phyloP scores from a whole-genome alignment of 495 filamentous ascomycete species.

The Symbiotaphrina buchneri region DNA sequence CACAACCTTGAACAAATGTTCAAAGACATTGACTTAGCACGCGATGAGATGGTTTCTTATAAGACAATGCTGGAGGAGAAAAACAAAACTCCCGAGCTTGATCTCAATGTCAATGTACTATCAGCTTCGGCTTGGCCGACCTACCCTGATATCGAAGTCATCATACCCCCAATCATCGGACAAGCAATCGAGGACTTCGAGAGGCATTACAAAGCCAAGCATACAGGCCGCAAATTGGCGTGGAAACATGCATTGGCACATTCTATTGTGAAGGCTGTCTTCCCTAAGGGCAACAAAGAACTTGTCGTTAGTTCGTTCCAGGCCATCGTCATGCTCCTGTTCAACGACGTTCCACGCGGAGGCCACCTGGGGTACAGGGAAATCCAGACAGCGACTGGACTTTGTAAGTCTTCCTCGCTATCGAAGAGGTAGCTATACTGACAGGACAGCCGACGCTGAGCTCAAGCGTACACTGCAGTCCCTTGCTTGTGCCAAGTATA shows the following conservation, averaged over 20 bases:
- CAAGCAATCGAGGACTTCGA: constrained; percentile 52
- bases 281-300: constrained; percentile 61
- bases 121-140: constrained; percentile 78
- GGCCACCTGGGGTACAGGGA: constrained; percentile 40
- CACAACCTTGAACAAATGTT: constrained; percentile 98
- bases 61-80: constrained; percentile 29
- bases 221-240: constrained; percentile 59
- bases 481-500: constrained; percentile 70
- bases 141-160: constrained; percentile 60
- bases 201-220: constrained; percentile 61
- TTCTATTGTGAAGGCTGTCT: constrained; percentile 57
- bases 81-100: constrained; percentile 29
- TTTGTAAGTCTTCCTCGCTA: constrained; percentile 24
- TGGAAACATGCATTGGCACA: constrained; percentile 90
- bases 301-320: constrained; percentile 76
- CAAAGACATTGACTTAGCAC: constrained; percentile 81
- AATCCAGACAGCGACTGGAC: constrained; percentile 42
- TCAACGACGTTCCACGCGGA: constrained; percentile 43
- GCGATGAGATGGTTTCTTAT: constrained; percentile 66
- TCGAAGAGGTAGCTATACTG: background rate
- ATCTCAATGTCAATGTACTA: constrained; percentile 71
- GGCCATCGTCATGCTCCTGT: constrained; percentile 77
- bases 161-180: constrained; percentile 48
- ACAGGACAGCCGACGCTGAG: constrained; percentile 32
- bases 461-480: constrained; percentile 82